phyloP scores from a whole-genome alignment of 73 alveolate genomes.

The Stentor roeselii region DNA sequence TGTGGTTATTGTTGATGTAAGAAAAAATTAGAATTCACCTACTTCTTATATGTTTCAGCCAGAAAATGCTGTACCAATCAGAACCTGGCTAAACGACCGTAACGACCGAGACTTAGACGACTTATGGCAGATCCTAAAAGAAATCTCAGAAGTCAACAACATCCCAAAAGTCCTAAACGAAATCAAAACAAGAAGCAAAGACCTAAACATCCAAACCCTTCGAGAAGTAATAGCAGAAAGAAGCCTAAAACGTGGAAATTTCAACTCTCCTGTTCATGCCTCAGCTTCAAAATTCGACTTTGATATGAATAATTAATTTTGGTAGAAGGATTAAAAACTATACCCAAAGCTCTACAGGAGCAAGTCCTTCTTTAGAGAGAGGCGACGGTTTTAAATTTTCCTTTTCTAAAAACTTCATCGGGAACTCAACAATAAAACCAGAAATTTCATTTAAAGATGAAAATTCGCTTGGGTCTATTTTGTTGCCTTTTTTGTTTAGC shows the following conservation, averaged over 20 bases:
- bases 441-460: slow-evolving; percentile 25
- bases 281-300: no score
- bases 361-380: no score
- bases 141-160: no score
- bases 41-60: slow-evolving; percentile 69
- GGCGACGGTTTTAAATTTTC: no score
- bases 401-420: slow-evolving; percentile 49
- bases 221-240: not conserved
- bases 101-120: slow-evolving; percentile 35
- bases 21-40: no score
- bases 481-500: slow-evolving; percentile 38
- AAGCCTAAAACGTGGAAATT: not conserved
- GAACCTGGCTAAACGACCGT: slow-evolving; percentile 33
- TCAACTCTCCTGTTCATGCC: not conserved
- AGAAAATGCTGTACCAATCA: slow-evolving; percentile 78
- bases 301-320: no score
- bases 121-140: no score
- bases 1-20: slow-evolving; percentile 53
- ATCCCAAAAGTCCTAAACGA: no score
- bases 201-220: no score
- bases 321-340: no score
- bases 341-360: no score
- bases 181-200: no score
- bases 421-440: slow-evolving; percentile 40
- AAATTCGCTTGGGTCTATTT: slow-evolving; percentile 33